Evolutionary conservation across 2,329 filamentous ascomycete genomes (phyloP), one percentile per base, ranked within the genome.

Genomic region (Calonectria pauciramosa): DNA sequence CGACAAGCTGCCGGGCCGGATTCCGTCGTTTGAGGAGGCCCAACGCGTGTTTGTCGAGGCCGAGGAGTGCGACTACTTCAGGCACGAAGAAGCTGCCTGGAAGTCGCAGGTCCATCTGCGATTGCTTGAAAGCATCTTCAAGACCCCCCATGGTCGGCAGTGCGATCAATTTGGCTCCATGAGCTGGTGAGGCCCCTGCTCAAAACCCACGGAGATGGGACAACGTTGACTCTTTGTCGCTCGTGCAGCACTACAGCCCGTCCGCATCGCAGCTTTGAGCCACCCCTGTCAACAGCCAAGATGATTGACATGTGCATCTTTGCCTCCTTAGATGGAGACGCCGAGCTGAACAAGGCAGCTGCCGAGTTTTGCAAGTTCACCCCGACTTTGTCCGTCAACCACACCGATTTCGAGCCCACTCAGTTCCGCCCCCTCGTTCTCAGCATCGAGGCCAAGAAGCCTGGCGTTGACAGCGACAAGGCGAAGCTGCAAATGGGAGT

Each of bases 321-420:
- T 44, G 38, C 41, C 23, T 64, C 36, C 13, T 11, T 64, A 11
- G 36, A 64, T 6, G 23, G 20, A 13, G 60, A 65, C 26, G 20
- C 18, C 44, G 20, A 49, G 44, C 11, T n/a, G 44, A 49, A n/a
- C 20, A 34, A 23, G 34, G 30, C 68, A 14, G 8, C 72, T 7
- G 16, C 14, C 13, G 52, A 54, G 3, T 72, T 76, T 26, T 51
- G 72, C 51, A 54, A 47, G 4, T 51, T 13, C 11, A 26, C 69
- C 7, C 71, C 68, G 0, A 76, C 74, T 6, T 20, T 47, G 20
- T 66, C 67, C 9, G n/a, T 74, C 44, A 76, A 74, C 34, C 65
- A 72, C 49, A 74, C 74, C 20, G 59, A 70, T 54, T 74, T 66
- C 32, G 49, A 67, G 51, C 49, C n/a, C 4, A 34, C 30, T 5